Evolutionary conservation across 2,329 filamentous ascomycete genomes (phyloP).

Genomic region (Colletotrichum tropicicola): DNA sequence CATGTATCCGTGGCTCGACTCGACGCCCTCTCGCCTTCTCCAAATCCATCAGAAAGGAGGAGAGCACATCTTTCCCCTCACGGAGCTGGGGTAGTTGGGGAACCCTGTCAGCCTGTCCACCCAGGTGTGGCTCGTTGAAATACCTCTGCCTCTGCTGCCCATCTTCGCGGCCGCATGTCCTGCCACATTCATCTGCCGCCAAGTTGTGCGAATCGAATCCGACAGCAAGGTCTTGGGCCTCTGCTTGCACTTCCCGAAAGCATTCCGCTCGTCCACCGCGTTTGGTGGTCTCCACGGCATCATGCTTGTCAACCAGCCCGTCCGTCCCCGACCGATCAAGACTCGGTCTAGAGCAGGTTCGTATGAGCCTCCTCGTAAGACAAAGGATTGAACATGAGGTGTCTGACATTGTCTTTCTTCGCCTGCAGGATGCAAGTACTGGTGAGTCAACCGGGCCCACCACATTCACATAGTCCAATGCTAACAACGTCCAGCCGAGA

Average conservation of each 20-base stretch:
- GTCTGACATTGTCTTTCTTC: slow-evolving; percentile 3
- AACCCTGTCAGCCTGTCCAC: not conserved
- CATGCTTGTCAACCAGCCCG: slow-evolving; percentile 30
- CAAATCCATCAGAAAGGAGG: slow-evolving; percentile 19
- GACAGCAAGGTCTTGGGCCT: slow-evolving; percentile 1
- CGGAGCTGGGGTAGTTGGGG: slow-evolving; percentile 25
- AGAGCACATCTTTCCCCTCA: slow-evolving; percentile 22
- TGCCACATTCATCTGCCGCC: not conserved
- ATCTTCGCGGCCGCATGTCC: not conserved
- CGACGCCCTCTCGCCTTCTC: slow-evolving; percentile 1
- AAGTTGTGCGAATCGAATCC: not conserved
- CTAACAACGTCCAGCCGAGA: slow-evolving; percentile 24
- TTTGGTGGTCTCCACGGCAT: not conserved
- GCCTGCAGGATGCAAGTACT: slow-evolving; percentile 28
- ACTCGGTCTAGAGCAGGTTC: slow-evolving; percentile 32
- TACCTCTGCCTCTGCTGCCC: slow-evolving; percentile 6
- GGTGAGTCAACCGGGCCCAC: not conserved
- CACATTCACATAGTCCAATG: not conserved
- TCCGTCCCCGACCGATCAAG: slow-evolving; percentile 30
- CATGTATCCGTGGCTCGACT: slow-evolving; percentile 5
- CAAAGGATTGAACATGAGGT: not conserved
- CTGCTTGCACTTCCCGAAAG: not conserved
- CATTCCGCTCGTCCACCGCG: not conserved
- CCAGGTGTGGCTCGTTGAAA: slow-evolving; percentile 7
- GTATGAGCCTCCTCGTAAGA: slow-evolving; percentile 3